Conservation (phyloP, 495 filamentous ascomycete species). For the Trypethelium eluteriae region DNA sequence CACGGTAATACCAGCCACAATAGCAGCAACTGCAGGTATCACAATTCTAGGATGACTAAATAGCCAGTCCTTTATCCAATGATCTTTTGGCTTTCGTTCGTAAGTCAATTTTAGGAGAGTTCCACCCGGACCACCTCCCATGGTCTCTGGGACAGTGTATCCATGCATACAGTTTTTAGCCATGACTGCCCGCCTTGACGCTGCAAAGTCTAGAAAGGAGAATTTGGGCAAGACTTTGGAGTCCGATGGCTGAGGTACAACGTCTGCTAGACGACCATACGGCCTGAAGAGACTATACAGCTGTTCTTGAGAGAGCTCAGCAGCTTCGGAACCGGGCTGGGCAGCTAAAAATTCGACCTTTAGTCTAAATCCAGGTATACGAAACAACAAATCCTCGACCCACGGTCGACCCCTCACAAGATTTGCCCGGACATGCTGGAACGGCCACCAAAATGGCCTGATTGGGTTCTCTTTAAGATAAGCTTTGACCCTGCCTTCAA, state of each 20-base stretch:
- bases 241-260: conserved; percentile 66
- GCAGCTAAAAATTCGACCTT: conserved; percentile 75
- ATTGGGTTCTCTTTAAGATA: conserved; percentile 63
- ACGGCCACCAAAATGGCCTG: conserved; percentile 82
- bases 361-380: conserved; percentile 65
- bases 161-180: conserved; percentile 93
- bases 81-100: conserved; percentile 63
- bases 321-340: conserved; percentile 53
- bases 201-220: conserved; percentile 67
- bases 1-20: conserved; percentile 79
- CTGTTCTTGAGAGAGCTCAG: conserved; percentile 77
- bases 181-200: conserved; percentile 66
- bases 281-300: conserved; percentile 80
- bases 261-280: conserved; percentile 83
- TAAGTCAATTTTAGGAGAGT: conserved; percentile 74
- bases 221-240: conserved; percentile 75
- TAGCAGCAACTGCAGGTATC: conserved; percentile 69
- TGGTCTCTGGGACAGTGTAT: conserved; percentile 50
- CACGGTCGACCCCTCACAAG: conserved; percentile 80
- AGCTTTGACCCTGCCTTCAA: conserved; percentile 48
- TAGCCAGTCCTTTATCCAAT: conserved; percentile 81
- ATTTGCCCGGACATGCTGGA: conserved; percentile 57
- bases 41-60: conserved; percentile 82
- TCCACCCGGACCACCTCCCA: conserved; percentile 63
- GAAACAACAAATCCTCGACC: conserved; percentile 85